Base-by-base conservation (phyloP, 1,139 yeast genomes). In the Pichia sp. region DNA sequence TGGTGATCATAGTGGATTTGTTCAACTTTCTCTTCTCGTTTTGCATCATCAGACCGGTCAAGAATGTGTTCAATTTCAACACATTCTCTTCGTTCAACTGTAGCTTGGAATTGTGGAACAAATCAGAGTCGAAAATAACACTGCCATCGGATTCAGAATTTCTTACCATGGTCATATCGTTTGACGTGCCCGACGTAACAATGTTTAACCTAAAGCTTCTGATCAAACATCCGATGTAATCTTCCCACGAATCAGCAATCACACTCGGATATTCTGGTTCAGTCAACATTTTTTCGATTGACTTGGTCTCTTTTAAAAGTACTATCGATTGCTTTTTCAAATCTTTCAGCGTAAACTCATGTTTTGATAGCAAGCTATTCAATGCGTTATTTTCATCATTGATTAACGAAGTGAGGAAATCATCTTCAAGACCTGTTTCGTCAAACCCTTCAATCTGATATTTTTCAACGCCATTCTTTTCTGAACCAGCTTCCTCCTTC, bases 361-460 rank as follows among this genome's bases (percentile, higher is more conserved):
- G 41, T 9, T 53, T 54, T 19, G 55, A 40, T 16, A 62, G 37
- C 13, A 56, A 43, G 37, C 57, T 62, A 55, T 54, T 66, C 58
- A 55, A 61, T 47, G 62, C 63, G 36, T 60, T 63, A 44, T 60
- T 60, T 9, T 58, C 58, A 28, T 60, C 62, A 31, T 67, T 66
- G 25, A 72, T 52, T n/a, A 72, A 52, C 6, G 66, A 63, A 48
- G 64, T 64, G 26, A 73, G 60, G 55, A 72, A 70, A 44, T 69
- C 70, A 41, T 68, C 73, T 4, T 74, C 74, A 50, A 71, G 62
- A 41, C 69, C 71, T 12, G 65, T 60, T 37, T 69, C 68, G 50
- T 78, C 72, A 47, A 79, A 71, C 54, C 76, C 78, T 50, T 78
- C 70, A 55, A 79, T 75, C n/a, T 80, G 58, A 50, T 54, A 54